Evolutionary conservation across 2,329 filamentous ascomycete genomes (phyloP).

Genomic region (Alternaria conjuncta): DNA sequence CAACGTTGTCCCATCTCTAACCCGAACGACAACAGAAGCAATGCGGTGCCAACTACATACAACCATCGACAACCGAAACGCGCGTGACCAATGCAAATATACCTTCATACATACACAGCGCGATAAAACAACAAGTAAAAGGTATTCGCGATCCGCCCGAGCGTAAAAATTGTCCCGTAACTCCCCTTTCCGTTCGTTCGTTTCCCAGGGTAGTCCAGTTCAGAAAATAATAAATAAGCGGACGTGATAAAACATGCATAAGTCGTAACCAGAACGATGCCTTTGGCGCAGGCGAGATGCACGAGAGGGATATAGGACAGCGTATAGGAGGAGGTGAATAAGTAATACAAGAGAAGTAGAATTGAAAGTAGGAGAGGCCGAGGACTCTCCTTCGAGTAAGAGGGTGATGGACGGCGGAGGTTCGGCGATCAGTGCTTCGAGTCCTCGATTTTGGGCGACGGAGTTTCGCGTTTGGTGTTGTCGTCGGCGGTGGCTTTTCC

Average conservation of each 20-base stretch:
- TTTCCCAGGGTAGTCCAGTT: constrained; percentile 24
- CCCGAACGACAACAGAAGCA: background rate
- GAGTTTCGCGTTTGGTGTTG: constrained; percentile 44
- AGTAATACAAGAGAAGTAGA: constrained; percentile 45
- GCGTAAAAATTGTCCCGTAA: constrained; percentile 5
- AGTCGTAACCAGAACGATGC: constrained; percentile 31
- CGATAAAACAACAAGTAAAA: constrained; percentile 30
- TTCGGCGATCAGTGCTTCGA: constrained; percentile 33
- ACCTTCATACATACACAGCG: constrained; percentile 30
- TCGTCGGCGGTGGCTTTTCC: constrained; percentile 57
- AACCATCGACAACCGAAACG: constrained; percentile 9
- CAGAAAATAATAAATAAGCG: constrained; percentile 25
- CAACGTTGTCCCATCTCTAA: background rate
- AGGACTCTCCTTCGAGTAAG: background rate
- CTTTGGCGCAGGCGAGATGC: constrained; percentile 32
- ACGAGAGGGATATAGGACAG: constrained; percentile 14
- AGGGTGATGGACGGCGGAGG: background rate
- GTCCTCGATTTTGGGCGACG: constrained; percentile 42
- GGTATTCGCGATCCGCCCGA: constrained; percentile 39
- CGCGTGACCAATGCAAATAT: background rate
- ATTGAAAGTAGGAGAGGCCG: constrained; percentile 15
- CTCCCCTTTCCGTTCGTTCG: constrained; percentile 2
- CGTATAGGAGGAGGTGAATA: constrained; percentile 23
- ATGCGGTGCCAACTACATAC: background rate
- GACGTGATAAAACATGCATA: constrained; percentile 4